Evolutionary conservation across 1,284 basidiomycete species (phyloP), one percentile per base, ranked within the genome.

Genomic region (Moniliella sp.): DNA sequence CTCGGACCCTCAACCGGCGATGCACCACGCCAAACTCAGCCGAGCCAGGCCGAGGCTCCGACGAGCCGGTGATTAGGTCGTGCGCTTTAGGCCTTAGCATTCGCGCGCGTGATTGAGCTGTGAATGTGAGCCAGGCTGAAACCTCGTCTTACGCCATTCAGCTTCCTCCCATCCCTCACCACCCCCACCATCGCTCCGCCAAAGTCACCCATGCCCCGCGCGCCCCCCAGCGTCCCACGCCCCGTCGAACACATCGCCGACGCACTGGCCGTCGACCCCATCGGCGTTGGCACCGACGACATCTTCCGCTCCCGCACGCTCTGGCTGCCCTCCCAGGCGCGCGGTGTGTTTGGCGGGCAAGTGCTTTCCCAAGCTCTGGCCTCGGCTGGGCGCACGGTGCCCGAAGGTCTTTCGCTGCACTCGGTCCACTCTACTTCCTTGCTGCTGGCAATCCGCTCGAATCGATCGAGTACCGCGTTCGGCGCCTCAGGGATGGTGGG

Each of bases 381-480:
- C 5, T 50, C 53, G 0, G 35, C 54, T 16, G 41, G 34, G 30
- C 36, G 35, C 35, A 55, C 53, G 12, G 48, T 57, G 7, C 39
- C 41, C 4, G 33, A 42, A 11, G 42, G 40, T 2, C 40, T 50
- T 32, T 28, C 40, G 3, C 38, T 53, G 4, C 50, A 56, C 18
- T n/a, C n/a, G n/a, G n/a, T n/a, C n/a, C n/a, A n/a, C n/a, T n/a
- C 36, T 56, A 57, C 42, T 59, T 59, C 25, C 32, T 59, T 4
- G 39, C 52, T 5, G 45, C 46, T 1, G 46, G 50, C 1, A 47
- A 53, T 19, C 33, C 38, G 33, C 36, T 34, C 11, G 34, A 43
- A 8, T 45, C 48, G 4, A 50, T 59, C 38, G 36, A 47, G 33
- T 59, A 56, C 36, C 34, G 42, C 17, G 56, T 59, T 10, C 29